Evolutionary conservation across 305 asterid genomes (phyloP), one percentile per base, ranked within the genome.

Genomic region (Fraxinus floribunda): DNA sequence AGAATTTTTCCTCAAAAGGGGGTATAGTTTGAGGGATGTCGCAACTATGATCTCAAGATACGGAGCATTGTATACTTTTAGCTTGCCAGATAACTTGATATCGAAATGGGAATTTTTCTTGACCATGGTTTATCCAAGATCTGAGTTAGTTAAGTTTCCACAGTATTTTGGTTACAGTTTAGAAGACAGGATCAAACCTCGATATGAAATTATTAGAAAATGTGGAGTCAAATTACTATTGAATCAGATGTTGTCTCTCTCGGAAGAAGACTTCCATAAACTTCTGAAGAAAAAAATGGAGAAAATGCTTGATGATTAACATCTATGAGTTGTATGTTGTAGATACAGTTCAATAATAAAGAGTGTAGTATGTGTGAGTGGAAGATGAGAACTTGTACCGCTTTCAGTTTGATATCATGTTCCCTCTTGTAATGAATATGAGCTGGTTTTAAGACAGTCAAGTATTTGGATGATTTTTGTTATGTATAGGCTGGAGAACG

Each of bases 101-200:
- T 91, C 94, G 0, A 95, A 95, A 84, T 95, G 98, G 98, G 92
- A 94, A 66, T 94, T 93, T 86, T 95, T 88, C 79, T 78, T 87
- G 78, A 92, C 92, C 18, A 95, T 85, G 92, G 93, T 82, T 24
- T 95, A 93, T 86, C 96, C 97, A 0, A 89, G 86, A 66, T 84
- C 94, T 0, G 97, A 94, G 55, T 80, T 95, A 85, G 89, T 94
- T 10, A 95, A 95, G 77, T 94, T 95, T 85, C 99, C 98, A 18
- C 97, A 95, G 62, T 95, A 92, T 83, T 95, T 95, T 68, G 97
- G 99, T 77, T 95, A 95, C 85, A 94, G 96, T 81, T 89, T 94
- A 68, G 94, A 92, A 82, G 94, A 86, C 30, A 90, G 98, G 88
- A 95, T 94, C 86, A 95, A 93, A 79, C 98, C 95, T 5, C 87